These are phyloP conservation scores for Fusarium sp. DNA, from an alignment of 2,329 filamentous ascomycete species.

Conservation along the genomic window DNA sequence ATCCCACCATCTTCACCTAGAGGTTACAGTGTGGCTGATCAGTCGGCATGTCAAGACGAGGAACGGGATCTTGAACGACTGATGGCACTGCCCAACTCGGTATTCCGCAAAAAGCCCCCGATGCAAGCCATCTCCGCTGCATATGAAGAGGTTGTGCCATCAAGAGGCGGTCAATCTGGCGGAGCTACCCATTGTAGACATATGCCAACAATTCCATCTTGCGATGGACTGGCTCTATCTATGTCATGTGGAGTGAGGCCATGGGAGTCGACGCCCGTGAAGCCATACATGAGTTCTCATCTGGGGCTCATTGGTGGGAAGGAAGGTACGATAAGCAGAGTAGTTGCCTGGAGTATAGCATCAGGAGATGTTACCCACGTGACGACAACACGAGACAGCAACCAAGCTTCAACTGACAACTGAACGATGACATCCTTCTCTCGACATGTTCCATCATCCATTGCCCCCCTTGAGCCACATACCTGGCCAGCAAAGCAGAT, in stretches of 20 bases:
- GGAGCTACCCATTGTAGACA: not conserved
- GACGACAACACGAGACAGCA: conserved; percentile 12
- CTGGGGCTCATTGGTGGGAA: conserved; percentile 1
- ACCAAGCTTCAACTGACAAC: conserved; percentile 3
- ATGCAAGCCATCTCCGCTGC: conserved; percentile 14
- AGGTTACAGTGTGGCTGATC: conserved; percentile 17
- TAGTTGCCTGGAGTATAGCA: not conserved
- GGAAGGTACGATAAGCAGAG: not conserved
- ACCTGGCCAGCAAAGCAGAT: not conserved
- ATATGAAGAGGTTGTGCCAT: conserved; percentile 5
- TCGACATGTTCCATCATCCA: not conserved
- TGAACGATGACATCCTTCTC: conserved; percentile 5
- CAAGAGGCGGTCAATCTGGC: conserved; percentile 20
- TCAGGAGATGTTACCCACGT: conserved; percentile 38
- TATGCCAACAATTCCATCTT: not conserved
- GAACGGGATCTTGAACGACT: conserved; percentile 8
- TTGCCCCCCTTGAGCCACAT: not conserved
- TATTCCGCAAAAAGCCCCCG: conserved; percentile 8
- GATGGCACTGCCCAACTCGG: conserved; percentile 21
- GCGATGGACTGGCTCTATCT: not conserved
- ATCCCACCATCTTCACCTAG: not conserved
- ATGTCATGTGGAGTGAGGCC: not conserved
- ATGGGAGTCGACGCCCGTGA: not conserved
- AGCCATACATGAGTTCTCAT: not conserved
- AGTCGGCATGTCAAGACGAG: conserved; percentile 7